These are phyloP conservation scores for Pestalotiopsis sp. DNA, from an alignment of 2,329 filamentous ascomycete species.

Conservation along the genomic window DNA sequence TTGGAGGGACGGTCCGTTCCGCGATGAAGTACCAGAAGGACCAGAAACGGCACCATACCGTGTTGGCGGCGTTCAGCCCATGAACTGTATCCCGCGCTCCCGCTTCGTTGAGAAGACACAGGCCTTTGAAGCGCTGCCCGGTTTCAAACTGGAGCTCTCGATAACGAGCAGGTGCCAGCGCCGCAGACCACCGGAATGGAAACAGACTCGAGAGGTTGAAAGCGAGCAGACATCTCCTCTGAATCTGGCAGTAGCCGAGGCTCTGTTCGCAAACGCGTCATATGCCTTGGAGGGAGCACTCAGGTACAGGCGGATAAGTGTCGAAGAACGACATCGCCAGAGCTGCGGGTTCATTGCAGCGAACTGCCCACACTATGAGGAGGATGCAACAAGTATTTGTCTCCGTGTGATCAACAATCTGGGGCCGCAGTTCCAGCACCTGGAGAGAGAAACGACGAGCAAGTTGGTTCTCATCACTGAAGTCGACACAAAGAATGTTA, in stretches of 20 bases:
- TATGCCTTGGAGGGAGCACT: slow-evolving; percentile 42
- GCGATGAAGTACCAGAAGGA: slow-evolving; percentile 35
- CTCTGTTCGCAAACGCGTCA: slow-evolving; percentile 45
- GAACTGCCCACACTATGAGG: slow-evolving; percentile 40
- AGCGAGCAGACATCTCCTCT: slow-evolving; percentile 50
- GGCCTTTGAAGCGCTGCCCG: slow-evolving; percentile 46
- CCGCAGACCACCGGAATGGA: slow-evolving; percentile 35
- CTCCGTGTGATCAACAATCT: slow-evolving; percentile 50
- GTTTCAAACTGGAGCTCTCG: slow-evolving; percentile 48
- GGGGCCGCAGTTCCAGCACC: slow-evolving; percentile 45
- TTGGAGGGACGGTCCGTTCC: slow-evolving; percentile 45
- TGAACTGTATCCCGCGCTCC: slow-evolving; percentile 46
- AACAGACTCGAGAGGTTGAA: slow-evolving; percentile 40
- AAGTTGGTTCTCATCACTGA: slow-evolving; percentile 47
- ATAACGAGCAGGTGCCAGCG: slow-evolving; percentile 42
- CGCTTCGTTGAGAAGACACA: slow-evolving; percentile 45
- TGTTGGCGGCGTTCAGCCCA: slow-evolving; percentile 42
- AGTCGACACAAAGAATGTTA: slow-evolving; percentile 41
- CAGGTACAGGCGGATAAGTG: slow-evolving; percentile 38
- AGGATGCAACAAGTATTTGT: slow-evolving; percentile 45
- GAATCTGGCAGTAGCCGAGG: slow-evolving; percentile 45
- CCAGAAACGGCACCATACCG: slow-evolving; percentile 41
- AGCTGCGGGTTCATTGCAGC: slow-evolving; percentile 33
- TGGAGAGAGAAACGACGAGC: slow-evolving; percentile 42
- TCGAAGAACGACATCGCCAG: slow-evolving; percentile 39